A percentile compares a stretch with the other conserved stretches of the same genome.
Conservation (phyloP, 1,284 basidiomycete genomes). For the Moniliophthora roreri region DNA sequence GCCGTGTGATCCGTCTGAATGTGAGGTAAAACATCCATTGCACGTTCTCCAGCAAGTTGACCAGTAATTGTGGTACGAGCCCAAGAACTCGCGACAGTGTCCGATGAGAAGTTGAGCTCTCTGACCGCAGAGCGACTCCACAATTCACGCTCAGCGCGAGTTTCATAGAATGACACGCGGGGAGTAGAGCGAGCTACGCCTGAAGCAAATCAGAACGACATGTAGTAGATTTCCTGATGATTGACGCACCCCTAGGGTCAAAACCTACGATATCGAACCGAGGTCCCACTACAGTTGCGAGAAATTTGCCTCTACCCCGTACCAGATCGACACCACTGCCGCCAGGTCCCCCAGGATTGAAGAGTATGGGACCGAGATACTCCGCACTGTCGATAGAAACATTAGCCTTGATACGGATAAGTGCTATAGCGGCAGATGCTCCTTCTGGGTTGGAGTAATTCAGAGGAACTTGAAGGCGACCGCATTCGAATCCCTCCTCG, state of each 20-base stretch:
- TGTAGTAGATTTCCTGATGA: background rate
- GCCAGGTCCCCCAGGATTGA: conserved; percentile 43
- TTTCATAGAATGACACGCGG: conserved; percentile 31
- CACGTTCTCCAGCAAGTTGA: conserved; percentile 29
- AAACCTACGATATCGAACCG: conserved; percentile 51
- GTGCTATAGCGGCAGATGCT: conserved; percentile 10
- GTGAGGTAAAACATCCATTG: conserved; percentile 32
- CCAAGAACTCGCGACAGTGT: conserved; percentile 21
- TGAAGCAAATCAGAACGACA: conserved; percentile 5
- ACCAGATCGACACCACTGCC: conserved; percentile 42
- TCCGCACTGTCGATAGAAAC: background rate
- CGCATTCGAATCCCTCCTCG: conserved; percentile 1
- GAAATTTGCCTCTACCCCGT: conserved; percentile 21
- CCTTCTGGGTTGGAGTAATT: conserved; percentile 5
- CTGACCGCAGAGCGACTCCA: conserved; percentile 5
- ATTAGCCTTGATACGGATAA: conserved; percentile 6
- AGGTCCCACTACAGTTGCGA: conserved; percentile 38
- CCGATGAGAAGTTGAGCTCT: conserved; percentile 23
- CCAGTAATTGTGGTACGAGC: conserved; percentile 29
- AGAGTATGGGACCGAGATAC: conserved; percentile 12
- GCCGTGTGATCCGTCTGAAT: conserved; percentile 46
- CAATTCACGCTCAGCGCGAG: conserved; percentile 1
- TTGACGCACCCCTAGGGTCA: conserved; percentile 38
- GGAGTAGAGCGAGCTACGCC: conserved; percentile 35
- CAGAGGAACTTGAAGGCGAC: conserved; percentile 10